phyloP scores from a whole-genome alignment of 768 basidiomycete genomes.

The Trichaptum fuscoviolaceum region DNA sequence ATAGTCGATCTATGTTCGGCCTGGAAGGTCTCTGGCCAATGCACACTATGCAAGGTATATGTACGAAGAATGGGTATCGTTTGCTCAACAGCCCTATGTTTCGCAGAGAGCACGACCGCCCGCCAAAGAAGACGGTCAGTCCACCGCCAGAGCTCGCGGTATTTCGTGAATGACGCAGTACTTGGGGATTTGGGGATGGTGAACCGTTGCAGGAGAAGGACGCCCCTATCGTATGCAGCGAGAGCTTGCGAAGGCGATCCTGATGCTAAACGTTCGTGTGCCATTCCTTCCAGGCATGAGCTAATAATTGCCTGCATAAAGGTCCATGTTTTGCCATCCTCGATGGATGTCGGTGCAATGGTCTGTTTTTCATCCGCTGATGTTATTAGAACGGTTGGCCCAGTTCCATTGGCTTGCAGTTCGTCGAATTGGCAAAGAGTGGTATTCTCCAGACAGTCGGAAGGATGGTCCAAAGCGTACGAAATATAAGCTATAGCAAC shows the following conservation, averaged over 20 bases:
- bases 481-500: slow-evolving; percentile 74
- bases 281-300: slow-evolving; percentile 79
- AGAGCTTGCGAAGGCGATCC: slow-evolving; percentile 46
- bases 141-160: slow-evolving; percentile 87
- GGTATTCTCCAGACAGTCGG: slow-evolving; percentile 58
- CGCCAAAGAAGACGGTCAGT: slow-evolving; percentile 78
- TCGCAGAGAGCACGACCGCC: slow-evolving; percentile 61
- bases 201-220: slow-evolving; percentile 56
- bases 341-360: slow-evolving; percentile 36
- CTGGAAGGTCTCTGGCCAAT: slow-evolving; percentile 80
- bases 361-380: slow-evolving; percentile 4
- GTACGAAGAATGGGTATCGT: slow-evolving; percentile 21
- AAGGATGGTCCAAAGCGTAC: slow-evolving; percentile 65
- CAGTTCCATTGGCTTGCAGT: slow-evolving; percentile 23
- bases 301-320: slow-evolving; percentile 70
- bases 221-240: slow-evolving; percentile 46
- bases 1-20: slow-evolving; percentile 70
- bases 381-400: slow-evolving; percentile 9
- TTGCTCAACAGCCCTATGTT: slow-evolving; percentile 26
- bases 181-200: slow-evolving; percentile 31
- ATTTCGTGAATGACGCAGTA: slow-evolving; percentile 53
- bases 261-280: slow-evolving; percentile 54
- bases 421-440: slow-evolving; percentile 6
- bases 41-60: slow-evolving; percentile 55
- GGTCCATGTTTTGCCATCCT: slow-evolving; percentile 69